Base-by-base conservation (phyloP, 164 flowering plant genomes). In the Vitis vinifera region DNA sequence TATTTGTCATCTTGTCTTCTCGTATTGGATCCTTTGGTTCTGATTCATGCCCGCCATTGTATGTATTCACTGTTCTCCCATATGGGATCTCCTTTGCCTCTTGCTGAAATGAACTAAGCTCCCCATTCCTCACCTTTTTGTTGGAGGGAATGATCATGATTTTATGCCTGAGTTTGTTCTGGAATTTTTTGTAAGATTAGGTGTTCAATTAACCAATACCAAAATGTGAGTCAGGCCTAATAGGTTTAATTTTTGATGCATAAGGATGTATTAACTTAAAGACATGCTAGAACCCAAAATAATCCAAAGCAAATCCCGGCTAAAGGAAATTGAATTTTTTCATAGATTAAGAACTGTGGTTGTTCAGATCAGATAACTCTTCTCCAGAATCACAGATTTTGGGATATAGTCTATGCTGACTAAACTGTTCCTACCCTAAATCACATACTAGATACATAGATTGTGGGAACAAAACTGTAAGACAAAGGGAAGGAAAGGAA, bases 31-130 rank as follows among this genome's bases (percentile, higher is more conserved):
- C 10, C 19, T 3, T 44, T 47, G 51, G 50, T 14, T 62, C 31
- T 64, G 67, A 19, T 8, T 48, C 17, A 52, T 13, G 17, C 27
- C 27, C 27, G 23, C 53, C 66, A 11, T 63, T 17, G 49, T 48
- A 48, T 47, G 9, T 57, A 57, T 57, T 8, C 10, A 55, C 56
- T 65, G 15, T 49, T 49, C 17, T 51, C 15, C 2, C 5, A 27
- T 51, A 51, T 65, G 14, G 67, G 44, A 65, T 51, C 19, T 51
- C 44, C 52, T 52, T 51, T 65, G 68, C 58, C 7, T 51, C 47
- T 27, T 37, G 68, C 68, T 19, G 68, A 17, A 50, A 27, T 16
- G 10, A 37, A 27, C 56, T 51, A 23, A 49, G 68, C 47, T 65
- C 47, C 55, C 50, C 31, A 49, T 64, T 51, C 29, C 57, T 65